Conservation (phyloP, 2,329 filamentous ascomycete genomes). For the Fusarium compactum region DNA sequence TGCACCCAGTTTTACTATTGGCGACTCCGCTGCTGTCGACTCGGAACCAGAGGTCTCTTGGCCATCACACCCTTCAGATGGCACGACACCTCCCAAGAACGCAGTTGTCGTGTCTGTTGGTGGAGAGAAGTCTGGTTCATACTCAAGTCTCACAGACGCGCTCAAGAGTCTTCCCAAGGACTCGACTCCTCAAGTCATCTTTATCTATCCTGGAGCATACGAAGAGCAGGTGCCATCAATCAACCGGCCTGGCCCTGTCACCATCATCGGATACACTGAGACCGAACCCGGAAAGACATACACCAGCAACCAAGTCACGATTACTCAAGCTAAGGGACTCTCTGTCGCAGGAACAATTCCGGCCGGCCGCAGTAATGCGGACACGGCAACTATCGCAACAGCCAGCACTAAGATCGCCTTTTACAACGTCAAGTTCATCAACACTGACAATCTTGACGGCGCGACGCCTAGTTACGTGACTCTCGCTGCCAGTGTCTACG, state of each 20-base stretch:
- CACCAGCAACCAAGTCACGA: slow-evolving; percentile 67
- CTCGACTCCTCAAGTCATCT: slow-evolving; percentile 56
- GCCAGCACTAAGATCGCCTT: slow-evolving; percentile 56
- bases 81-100: slow-evolving; percentile 54
- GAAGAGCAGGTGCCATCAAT: slow-evolving; percentile 55
- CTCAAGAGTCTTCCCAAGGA: slow-evolving; percentile 49
- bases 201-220: slow-evolving; percentile 60
- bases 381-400: slow-evolving; percentile 45
- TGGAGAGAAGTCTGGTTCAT: slow-evolving; percentile 44
- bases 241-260: slow-evolving; percentile 55
- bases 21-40: slow-evolving; percentile 4
- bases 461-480: slow-evolving; percentile 34
- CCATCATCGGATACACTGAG: slow-evolving; percentile 56
- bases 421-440: slow-evolving; percentile 58
- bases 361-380: slow-evolving; percentile 40
- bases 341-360: slow-evolving; percentile 42
- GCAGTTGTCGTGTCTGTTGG: slow-evolving; percentile 57
- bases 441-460: slow-evolving; percentile 44
- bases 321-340: slow-evolving; percentile 45
- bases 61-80: slow-evolving; percentile 53
- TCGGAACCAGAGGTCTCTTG: slow-evolving; percentile 22
- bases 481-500: slow-evolving; percentile 46
- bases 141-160: slow-evolving; percentile 48
- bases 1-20: slow-evolving; percentile 39
- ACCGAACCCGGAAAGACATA: slow-evolving; percentile 61